Evolutionary conservation across 257 asterid genomes (phyloP).

Genomic region (Nicotiana sylvestris): DNA sequence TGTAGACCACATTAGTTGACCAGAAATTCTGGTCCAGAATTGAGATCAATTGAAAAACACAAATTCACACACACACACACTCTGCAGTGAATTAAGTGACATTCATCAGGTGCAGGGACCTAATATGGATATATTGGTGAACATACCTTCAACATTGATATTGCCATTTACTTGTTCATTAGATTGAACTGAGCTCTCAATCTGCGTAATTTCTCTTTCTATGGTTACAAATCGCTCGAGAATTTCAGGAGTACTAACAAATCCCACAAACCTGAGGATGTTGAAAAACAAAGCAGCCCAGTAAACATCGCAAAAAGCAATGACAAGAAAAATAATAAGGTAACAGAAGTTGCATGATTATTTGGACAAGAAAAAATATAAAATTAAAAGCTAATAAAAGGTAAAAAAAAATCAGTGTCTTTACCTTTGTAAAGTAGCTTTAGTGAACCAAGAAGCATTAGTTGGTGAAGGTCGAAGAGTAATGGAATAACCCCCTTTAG

Average conservation of each 20-base stretch:
- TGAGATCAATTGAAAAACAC: too few relatives aligned
- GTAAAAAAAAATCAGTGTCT: neutral
- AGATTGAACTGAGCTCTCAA: constrained; percentile 55
- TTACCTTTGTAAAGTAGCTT: constrained; percentile 69
- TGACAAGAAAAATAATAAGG: too few relatives aligned
- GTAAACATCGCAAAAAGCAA: neutral
- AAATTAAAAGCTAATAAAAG: neutral
- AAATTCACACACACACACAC: too few relatives aligned
- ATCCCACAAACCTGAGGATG: constrained; percentile 64
- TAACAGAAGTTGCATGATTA: neutral
- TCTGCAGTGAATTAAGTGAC: too few relatives aligned
- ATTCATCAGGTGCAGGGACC: neutral
- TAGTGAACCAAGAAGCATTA: constrained; percentile 61
- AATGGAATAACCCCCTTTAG: constrained; percentile 76
- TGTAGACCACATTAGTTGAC: too few relatives aligned
- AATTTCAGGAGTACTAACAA: constrained; percentile 76
- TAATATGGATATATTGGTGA: neutral
- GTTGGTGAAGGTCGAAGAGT: constrained; percentile 45
- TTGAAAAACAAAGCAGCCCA: neutral
- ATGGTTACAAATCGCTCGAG: constrained; percentile 75
- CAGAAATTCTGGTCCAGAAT: too few relatives aligned
- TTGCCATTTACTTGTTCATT: constrained; percentile 41
- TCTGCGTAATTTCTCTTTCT: constrained; percentile 68
- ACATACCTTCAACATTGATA: constrained; percentile 43
- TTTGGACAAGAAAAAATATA: neutral